Conservation (phyloP, 495 filamentous ascomycete species). For the Xylaria longipes region DNA sequence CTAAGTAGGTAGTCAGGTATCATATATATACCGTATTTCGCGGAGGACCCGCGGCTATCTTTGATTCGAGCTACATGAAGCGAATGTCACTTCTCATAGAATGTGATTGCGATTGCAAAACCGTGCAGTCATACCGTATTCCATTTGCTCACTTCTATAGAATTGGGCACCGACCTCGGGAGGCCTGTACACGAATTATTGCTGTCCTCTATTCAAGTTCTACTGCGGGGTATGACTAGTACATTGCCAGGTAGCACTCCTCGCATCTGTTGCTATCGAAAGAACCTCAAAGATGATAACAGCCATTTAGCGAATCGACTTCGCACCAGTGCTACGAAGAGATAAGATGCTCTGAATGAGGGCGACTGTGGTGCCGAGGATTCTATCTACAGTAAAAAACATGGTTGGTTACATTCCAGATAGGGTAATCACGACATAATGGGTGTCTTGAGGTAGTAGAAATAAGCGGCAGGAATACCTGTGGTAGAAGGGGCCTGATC, state of each 20-base stretch:
- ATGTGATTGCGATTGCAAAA: neutral
- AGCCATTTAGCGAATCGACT: neutral
- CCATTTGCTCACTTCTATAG: neutral
- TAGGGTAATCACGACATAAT: conserved; percentile 5
- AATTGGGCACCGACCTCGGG: neutral
- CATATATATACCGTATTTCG: neutral
- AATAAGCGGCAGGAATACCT: neutral
- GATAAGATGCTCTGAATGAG: neutral
- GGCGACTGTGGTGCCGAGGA: neutral
- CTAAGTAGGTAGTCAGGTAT: too few species aligned
- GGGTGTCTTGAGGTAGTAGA: neutral
- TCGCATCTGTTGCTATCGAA: neutral
- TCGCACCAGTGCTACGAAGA: neutral
- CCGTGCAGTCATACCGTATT: neutral
- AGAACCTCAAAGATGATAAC: neutral
- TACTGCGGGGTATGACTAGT: neutral
- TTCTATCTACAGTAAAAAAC: neutral
- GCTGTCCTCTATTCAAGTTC: neutral
- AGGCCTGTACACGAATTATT: neutral
- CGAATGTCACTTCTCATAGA: neutral
- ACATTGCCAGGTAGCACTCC: neutral
- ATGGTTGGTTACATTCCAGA: neutral
- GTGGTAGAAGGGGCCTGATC: neutral
- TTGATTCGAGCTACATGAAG: neutral
- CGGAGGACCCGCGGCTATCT: neutral